Base-by-base conservation (phyloP, 352 stramenopile species). In the Pythium utonaiense region DNA sequence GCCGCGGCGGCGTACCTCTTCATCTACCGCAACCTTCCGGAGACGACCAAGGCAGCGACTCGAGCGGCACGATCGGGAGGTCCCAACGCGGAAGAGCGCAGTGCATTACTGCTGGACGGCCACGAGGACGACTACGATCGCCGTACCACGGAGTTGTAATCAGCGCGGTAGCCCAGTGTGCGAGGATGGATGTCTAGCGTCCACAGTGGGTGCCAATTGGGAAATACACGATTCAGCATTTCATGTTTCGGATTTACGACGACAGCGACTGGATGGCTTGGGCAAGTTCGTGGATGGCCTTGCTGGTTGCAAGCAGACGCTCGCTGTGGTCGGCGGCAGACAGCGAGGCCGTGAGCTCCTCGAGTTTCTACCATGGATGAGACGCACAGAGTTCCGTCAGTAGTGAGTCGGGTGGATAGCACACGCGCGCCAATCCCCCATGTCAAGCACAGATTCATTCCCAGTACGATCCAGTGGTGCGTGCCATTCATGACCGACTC, bases 231-330 rank as follows among this genome's bases (percentile, higher is more conserved):
- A 40, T 24, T 57, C 25, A 8, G 7, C 13, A 17, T 30, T 56
- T 9, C 45, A 22, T 28, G 25, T 48, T 27, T 40, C 17, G 3
- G n/a, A 33, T 19, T 36, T 9, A 25, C 5, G 47, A 38, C 14
- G 52, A 53, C 27, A 93, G 67, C 28, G 66, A 56, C 49, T 88
- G 71, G 53, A 81, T 84, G 44, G 72, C 75, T 57, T 83, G 64
- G 28, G 78, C 75, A 41, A 93, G 71, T 31, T 93, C 81, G 27
- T 74, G 69, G 48, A 93, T 73, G 47, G 81, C 78, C 60, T 87
- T 89, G 22, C 78, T 61, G 0, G 88, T 67, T 17, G 76, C 70
- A 3, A 78, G 38, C 4, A 88, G 68, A 13, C 83, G 79, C 57
- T 90, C 83, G 49, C 62, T 76, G 57, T 88, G 74, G 57, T 89